Percentiles rank a stretch among this genome's conserved stretches.
Conservation (phyloP, 257 asterid species). For the Solanum dulcamara region DNA sequence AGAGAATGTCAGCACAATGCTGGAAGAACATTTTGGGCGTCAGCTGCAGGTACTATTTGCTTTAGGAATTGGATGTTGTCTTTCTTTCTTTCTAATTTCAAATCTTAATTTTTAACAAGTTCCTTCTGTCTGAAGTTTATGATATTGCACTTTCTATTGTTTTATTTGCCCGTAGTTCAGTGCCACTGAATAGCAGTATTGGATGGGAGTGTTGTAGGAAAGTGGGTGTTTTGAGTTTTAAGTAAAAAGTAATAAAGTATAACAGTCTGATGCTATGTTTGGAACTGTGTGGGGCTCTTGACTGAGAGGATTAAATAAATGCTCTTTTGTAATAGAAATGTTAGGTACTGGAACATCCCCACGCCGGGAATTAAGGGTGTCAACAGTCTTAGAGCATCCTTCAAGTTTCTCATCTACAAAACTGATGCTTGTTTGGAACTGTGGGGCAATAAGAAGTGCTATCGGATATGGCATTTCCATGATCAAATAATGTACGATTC, state of each 20-base stretch:
- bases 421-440: background rate
- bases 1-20: conserved; percentile 46
- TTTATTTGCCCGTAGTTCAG: background rate
- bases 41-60: conserved; percentile 50
- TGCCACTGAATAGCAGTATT: background rate
- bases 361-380: background rate
- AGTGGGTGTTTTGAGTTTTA: background rate
- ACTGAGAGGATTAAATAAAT: background rate
- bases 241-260: background rate
- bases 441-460: background rate
- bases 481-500: background rate
- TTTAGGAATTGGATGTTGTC: background rate
- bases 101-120: background rate
- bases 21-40: conserved; percentile 68
- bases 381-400: background rate
- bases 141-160: background rate
- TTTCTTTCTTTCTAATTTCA: background rate
- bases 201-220: background rate
- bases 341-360: background rate
- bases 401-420: background rate
- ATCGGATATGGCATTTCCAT: background rate
- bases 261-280: background rate
- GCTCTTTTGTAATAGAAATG: background rate
- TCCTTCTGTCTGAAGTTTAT: background rate
- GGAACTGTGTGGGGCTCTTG: background rate